Percentiles rank a stretch among this genome's conserved stretches.
Evolutionary conservation across 495 filamentous ascomycete genomes (phyloP).

Genomic region (Penicillium nucicola): DNA sequence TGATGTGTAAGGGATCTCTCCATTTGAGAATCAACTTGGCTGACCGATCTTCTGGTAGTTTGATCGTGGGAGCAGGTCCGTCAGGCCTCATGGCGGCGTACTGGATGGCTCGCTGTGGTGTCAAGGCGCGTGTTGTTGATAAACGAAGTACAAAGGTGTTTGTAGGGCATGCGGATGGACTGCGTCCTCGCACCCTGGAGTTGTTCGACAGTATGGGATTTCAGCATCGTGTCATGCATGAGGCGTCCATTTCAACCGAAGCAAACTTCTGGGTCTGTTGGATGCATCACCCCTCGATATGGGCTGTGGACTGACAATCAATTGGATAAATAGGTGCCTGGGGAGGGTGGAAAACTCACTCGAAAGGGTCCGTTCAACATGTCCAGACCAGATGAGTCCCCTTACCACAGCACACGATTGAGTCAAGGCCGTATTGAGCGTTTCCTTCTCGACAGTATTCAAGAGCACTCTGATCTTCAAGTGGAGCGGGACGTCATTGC

Average conservation of each 20-base stretch:
- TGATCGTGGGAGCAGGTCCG: constrained; percentile 68
- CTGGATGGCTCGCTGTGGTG: constrained; percentile 59
- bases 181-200: constrained; percentile 57
- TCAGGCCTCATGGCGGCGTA: constrained; percentile 61
- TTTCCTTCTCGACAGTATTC: constrained; percentile 52
- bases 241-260: constrained; percentile 51
- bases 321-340: constrained; percentile 22
- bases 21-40: too few relatives aligned
- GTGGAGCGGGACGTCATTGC: constrained; percentile 51
- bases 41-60: constrained; percentile 4
- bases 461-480: constrained; percentile 40
- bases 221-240: constrained; percentile 56
- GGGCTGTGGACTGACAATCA: not conserved
- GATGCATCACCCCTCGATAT: not conserved
- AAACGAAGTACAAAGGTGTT: constrained; percentile 53
- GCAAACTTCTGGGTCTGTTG: constrained; percentile 35
- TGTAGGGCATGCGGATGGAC: constrained; percentile 61
- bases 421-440: constrained; percentile 57
- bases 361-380: constrained; percentile 51
- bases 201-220: constrained; percentile 68
- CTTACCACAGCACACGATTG: constrained; percentile 49
- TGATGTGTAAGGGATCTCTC: constrained; percentile 13
- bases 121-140: constrained; percentile 60
- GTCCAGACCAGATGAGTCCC: constrained; percentile 49
- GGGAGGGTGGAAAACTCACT: constrained; percentile 43